Evolutionary conservation across 2,329 filamentous ascomycete species (phyloP), one percentile per base, ranked within the genome.

Genomic region (Penicillium sp.): DNA sequence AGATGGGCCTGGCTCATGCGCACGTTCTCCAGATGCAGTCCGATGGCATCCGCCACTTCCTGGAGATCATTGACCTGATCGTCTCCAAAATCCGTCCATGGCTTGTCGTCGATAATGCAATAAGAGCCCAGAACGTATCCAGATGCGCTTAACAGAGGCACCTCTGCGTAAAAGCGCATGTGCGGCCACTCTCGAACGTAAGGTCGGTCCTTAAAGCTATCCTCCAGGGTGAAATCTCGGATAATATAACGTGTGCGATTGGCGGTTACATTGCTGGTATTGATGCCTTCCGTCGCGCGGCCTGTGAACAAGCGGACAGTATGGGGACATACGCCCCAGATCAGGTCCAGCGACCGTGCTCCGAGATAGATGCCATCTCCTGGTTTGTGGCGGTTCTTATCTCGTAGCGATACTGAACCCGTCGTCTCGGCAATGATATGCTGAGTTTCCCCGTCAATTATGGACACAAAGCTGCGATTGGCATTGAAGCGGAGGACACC

Each of bases 21-120:
- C 4, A 80, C 79, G 69, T 79, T 80, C 61, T 86, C 83, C 6
- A 88, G 67, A 55, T 87, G 83, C n/a, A 82, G 76, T 66, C 83
- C 82, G 6, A 85, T 75, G 1, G 81, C 81, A 35, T 77, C 73
- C 0, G 80, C 76, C 69, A 86, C 81, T 54, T 84, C 82, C 50
- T 79, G 76, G 67, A 87, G 74, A 57, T 84, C 84, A 16, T 73
- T 71, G 13, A 63, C 52, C 22, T 63, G 46, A 0, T 34, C 31
- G 1, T 61, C 53, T 5, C 54, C 56, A 11, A 87, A 67, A 0
- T 77, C 77, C 0, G 46, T 29, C n/a, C 82, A 78, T 0, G 81
- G 78, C 24, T 75, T 74, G 43, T 84, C 78, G 59, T 86, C 84
- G 0, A 84, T 75, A 2, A 88, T 79, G 46, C 81, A 80, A 58